Base-by-base conservation (phyloP, 1,284 basidiomycete species). In the Cryptococcus floricola region DNA sequence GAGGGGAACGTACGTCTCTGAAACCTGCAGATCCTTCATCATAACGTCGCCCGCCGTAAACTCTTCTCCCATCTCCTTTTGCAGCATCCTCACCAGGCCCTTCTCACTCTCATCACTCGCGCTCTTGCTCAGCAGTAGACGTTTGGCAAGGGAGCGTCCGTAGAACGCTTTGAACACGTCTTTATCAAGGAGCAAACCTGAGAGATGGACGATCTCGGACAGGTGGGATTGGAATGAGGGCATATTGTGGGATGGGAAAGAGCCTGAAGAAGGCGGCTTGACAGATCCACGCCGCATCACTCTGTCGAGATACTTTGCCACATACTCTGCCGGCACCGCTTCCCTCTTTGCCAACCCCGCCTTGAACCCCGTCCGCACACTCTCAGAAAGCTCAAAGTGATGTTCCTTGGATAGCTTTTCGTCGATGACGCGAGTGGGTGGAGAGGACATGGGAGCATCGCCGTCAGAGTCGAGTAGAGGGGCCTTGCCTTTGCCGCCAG, bases 141-240 rank as follows among this genome's bases (percentile, higher is more conserved):
- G 84, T 79, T 91, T 96, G 18, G 94, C 90, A 52, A 98, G 80
- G 48, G 87, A 85, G 9, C 89, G 85, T 70, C 90, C 88, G 77
- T 98, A 99, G 78, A 96, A 98, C 34, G 89, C 89, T 66, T 94
- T 86, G 77, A 97, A 97, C 18, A 93, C 89, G 68, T 95, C 91
- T 73, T 90, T 91, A 73, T 93, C 91, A 58, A 63, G 63, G 3
- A 91, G 93, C 73, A 86, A 96, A 45, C 92, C 81, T 75, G 96
- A 95, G 48, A 98, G 77, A 18, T 80, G 84, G 44, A 98, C 80
- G 6, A 86, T 89, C n/a, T 82, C 83, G 64, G 92, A 86, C 46
- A 98, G 80, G 48, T 84, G 77, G 2, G 77, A 76, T 56, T 87
- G 83, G 73, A 92, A 91, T 57, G 85, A 84, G 7, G 77, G 79